These are phyloP conservation scores for Annona squamosa DNA, from an alignment of 164 flowering plant species.

Conservation along the genomic window DNA sequence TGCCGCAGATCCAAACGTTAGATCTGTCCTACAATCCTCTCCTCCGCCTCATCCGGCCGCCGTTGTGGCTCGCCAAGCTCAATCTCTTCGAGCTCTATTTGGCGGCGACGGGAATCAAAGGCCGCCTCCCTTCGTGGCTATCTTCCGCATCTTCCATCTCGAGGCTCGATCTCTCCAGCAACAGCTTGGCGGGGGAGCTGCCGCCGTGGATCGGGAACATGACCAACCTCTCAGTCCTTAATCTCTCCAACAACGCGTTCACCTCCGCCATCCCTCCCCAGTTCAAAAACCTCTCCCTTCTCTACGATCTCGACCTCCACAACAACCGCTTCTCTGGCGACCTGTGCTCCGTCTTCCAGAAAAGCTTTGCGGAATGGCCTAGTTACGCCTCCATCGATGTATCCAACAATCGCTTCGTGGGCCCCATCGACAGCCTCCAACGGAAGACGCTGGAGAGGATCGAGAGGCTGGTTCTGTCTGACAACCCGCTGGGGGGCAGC, in stretches of 20 bases:
- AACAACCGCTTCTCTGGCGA: conserved; percentile 46
- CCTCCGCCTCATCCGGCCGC: conserved; percentile 29
- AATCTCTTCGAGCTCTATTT: conserved; percentile 34
- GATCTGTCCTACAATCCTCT: conserved; percentile 69
- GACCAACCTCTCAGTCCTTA: conserved; percentile 52
- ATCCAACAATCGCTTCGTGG: conserved; percentile 42
- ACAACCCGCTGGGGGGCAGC: conserved; percentile 40
- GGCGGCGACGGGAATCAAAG: conserved; percentile 51
- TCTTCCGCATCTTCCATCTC: conserved; percentile 34
- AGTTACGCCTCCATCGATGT: conserved; percentile 53
- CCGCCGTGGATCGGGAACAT: conserved; percentile 69
- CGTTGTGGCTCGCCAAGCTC: conserved; percentile 36
- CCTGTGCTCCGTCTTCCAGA: conserved; percentile 26
- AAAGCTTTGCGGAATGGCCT: conserved; percentile 26
- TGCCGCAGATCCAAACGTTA: conserved; percentile 30
- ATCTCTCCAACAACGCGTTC: conserved; percentile 60
- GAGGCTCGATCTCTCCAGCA: conserved; percentile 55
- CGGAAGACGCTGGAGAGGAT: conserved; percentile 24
- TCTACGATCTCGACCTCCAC: conserved; percentile 61
- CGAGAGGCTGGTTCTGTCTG: conserved; percentile 30
- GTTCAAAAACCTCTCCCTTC: conserved; percentile 38
- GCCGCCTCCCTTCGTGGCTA: conserved; percentile 47
- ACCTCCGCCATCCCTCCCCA: conserved; percentile 41
- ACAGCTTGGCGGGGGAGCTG: conserved; percentile 40
- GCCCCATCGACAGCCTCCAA: conserved; percentile 39